Percentiles rank a stretch among this genome's conserved stretches.
Conservation (phyloP, 2,329 filamentous ascomycete genomes). For the Lasiodiplodia citricola region DNA sequence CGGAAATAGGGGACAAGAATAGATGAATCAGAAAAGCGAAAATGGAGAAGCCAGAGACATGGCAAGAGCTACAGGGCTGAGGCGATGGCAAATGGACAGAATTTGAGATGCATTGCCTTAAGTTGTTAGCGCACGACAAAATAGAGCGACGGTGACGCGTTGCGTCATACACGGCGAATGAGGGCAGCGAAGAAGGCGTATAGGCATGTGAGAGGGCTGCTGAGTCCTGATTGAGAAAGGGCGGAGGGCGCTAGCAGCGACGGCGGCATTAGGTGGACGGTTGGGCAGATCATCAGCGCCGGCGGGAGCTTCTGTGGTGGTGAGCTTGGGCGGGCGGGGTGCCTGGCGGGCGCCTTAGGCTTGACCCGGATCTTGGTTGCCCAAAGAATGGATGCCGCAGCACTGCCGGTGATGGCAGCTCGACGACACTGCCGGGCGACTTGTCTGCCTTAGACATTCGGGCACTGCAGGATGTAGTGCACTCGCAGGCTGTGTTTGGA, state of each 20-base stretch:
- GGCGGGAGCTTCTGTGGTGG: background rate
- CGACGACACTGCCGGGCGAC: background rate
- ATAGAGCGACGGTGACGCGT: background rate
- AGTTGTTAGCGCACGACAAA: background rate
- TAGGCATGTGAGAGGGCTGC: background rate
- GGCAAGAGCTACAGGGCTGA: background rate
- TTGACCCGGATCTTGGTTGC: conserved; percentile 4
- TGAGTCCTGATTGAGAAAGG: background rate
- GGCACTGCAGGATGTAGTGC: background rate
- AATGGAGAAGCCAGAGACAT: background rate
- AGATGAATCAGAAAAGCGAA: too few relatives aligned
- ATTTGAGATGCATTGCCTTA: background rate
- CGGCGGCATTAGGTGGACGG: background rate
- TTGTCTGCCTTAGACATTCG: background rate
- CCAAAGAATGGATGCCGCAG: background rate
- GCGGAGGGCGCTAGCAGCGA: background rate
- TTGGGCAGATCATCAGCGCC: conserved; percentile 4
- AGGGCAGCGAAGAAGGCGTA: background rate
- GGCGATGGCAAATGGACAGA: background rate
- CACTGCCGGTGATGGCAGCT: background rate
- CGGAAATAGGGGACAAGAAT: too few relatives aligned
- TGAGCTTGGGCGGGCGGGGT: conserved; percentile 6
- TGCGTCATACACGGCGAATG: background rate
- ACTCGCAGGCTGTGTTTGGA: background rate
- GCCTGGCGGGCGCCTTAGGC: conserved; percentile 8